phyloP scores from a whole-genome alignment of 345 rosid genomes.

The Balakata baccata region DNA sequence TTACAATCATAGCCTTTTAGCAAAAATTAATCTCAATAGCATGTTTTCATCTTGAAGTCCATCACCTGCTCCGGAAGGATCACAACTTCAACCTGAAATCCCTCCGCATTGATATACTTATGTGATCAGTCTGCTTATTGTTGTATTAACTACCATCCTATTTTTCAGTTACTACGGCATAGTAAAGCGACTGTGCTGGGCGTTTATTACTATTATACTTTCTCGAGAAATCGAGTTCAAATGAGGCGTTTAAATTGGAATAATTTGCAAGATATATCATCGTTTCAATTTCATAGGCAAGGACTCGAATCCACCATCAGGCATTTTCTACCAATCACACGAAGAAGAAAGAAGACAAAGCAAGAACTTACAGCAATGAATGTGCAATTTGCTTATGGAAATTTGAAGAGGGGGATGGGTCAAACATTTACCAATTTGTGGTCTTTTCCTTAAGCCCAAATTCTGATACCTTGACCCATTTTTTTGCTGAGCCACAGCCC shows the following conservation, averaged over 20 bases:
- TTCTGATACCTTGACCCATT: no score
- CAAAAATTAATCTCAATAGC: background rate
- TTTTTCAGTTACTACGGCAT: conserved; percentile 22
- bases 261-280: conserved; percentile 3
- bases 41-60: conserved; percentile 10
- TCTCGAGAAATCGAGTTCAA: conserved; percentile 10
- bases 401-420: conserved; percentile 39
- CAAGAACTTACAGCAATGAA: conserved; percentile 14
- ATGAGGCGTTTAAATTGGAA: conserved; percentile 17
- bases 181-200: conserved; percentile 15
- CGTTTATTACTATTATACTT: background rate
- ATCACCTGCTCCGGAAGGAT: background rate
- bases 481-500: no score
- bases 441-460: no score
- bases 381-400: conserved; percentile 47
- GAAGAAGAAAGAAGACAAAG: conserved; percentile 15
- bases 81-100: background rate
- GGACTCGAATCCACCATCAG: conserved; percentile 30
- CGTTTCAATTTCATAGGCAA: conserved; percentile 21
- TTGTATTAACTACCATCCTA: conserved; percentile 11
- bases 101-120: background rate
- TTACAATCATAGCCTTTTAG: conserved; percentile 1
- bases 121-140: conserved; percentile 15
- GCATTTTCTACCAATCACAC: conserved; percentile 28
- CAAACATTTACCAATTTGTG: conserved; percentile 32